Conservation (phyloP, 129 eudicot genomes). For the Oenanthe sinensis region DNA sequence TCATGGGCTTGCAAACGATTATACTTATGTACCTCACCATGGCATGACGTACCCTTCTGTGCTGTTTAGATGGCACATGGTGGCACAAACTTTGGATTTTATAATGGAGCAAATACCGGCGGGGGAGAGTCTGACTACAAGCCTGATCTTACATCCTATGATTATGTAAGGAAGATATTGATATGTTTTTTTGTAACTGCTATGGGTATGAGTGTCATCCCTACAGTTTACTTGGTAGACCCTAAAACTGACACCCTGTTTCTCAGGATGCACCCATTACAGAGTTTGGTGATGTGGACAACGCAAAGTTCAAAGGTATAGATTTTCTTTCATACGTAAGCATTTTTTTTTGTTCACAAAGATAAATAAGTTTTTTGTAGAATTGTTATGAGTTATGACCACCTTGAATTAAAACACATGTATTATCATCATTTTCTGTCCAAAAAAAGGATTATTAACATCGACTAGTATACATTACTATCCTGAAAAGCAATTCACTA, state of each 20-base stretch:
- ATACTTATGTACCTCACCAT: constrained; percentile 1
- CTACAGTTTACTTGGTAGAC: background rate
- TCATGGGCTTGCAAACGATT: background rate
- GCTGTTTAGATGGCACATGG: constrained; percentile 84
- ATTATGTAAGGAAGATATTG: constrained; percentile 56
- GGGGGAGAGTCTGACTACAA: constrained; percentile 60
- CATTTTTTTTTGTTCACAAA: background rate
- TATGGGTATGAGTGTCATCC: background rate
- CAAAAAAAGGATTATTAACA: background rate
- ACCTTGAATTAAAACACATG: background rate
- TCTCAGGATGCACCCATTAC: constrained; percentile 88
- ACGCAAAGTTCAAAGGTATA: constrained; percentile 69
- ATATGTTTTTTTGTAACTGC: background rate
- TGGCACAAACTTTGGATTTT: constrained; percentile 95
- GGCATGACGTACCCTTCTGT: constrained; percentile 12
- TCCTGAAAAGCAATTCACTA: background rate
- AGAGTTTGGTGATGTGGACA: constrained; percentile 89
- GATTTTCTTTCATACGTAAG: background rate
- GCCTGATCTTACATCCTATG: constrained; percentile 97
- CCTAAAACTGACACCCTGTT: constrained; percentile 13
- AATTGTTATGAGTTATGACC: too few species aligned
- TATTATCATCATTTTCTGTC: too few species aligned
- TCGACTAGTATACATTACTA: background rate
- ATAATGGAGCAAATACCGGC: constrained; percentile 82
- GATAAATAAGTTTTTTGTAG: background rate